Evolutionary conservation across 1,284 basidiomycete species (phyloP).

Genomic region (Irpex lacteus): DNA sequence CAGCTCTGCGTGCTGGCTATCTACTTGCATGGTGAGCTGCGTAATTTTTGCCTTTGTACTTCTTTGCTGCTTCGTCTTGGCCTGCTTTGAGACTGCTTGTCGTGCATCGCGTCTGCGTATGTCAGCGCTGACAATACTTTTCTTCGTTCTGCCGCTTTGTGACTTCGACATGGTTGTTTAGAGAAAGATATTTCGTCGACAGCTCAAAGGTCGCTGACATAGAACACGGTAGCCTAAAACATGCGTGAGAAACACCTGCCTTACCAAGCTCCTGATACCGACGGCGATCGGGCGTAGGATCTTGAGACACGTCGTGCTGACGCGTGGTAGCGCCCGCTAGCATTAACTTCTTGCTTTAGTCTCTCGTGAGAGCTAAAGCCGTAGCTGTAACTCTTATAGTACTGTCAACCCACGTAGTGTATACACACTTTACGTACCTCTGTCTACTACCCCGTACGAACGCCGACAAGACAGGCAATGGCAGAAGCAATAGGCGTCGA

Average conservation of each 20-base stretch:
- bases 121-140: background rate
- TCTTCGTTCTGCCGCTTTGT: constrained; percentile 6
- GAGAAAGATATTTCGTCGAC: background rate
- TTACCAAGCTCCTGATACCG: background rate
- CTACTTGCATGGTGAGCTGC: constrained; percentile 14
- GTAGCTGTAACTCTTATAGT: background rate
- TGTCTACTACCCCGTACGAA: background rate
- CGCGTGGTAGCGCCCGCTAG: background rate
- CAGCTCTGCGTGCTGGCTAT: constrained; percentile 10
- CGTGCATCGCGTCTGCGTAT: constrained; percentile 5
- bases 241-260: background rate
- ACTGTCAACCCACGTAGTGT: background rate
- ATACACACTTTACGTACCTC: background rate
- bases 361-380: background rate
- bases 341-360: background rate
- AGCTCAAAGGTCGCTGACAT: too few species aligned
- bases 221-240: background rate
- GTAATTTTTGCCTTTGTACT: constrained; percentile 4
- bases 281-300: background rate
- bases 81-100: constrained; percentile 4
- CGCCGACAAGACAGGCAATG: constrained; percentile 10
- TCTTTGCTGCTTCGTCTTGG: constrained; percentile 7
- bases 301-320: background rate
- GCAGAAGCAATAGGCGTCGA: constrained; percentile 28
- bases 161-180: constrained; percentile 5